Evolutionary conservation across 2,329 filamentous ascomycete genomes (phyloP), one percentile per base, ranked within the genome.

Genomic region (Anisogramma anomala): DNA sequence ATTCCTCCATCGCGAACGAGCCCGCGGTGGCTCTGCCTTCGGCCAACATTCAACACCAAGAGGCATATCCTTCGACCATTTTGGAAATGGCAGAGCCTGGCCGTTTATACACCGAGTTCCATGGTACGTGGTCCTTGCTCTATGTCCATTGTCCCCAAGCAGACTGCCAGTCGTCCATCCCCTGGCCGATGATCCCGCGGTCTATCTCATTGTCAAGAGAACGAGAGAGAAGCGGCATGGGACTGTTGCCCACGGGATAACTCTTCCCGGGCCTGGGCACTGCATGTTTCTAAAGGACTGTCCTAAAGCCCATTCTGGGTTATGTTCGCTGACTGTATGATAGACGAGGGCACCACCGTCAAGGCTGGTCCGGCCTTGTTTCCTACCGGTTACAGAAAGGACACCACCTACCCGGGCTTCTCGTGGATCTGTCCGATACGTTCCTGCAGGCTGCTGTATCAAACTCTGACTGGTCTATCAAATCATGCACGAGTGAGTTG

Each of bases 361-460:
- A 25, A 32, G 2, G 33, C 14, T 11, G n/a, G 25, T 18, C 39
- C 39, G 11, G 43, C 43, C 8, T 9, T 45, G 18, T 38, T 45
- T 11, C 43, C 43, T 14, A 34, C 39, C 7, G 43, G 43, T 3
- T 45, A 45, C 9, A 11, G 15, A n/a, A 42, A 38, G 34, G 19
- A 31, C 31, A 28, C 25, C 14, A 22, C 14, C n/a, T n/a, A n/a
- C 7, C 14, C 34, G 4, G 33, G 41, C 11, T 36, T 27, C 10
- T 27, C 40, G 2, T 46, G 43, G 43, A 34, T 46, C 3, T 46
- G 43, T 13, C 5, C 43, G 13, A 36, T 46, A 7, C 36, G 43
- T 11, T 43, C 40, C 4, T 46, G 43, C 14, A 36, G 43, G 30
- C 23, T 33, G 28, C 7, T 28, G 10, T 39, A 36, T 28, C 36